phyloP scores from a whole-genome alignment of 306 rosid genomes.

The Inga leiocalycina region DNA sequence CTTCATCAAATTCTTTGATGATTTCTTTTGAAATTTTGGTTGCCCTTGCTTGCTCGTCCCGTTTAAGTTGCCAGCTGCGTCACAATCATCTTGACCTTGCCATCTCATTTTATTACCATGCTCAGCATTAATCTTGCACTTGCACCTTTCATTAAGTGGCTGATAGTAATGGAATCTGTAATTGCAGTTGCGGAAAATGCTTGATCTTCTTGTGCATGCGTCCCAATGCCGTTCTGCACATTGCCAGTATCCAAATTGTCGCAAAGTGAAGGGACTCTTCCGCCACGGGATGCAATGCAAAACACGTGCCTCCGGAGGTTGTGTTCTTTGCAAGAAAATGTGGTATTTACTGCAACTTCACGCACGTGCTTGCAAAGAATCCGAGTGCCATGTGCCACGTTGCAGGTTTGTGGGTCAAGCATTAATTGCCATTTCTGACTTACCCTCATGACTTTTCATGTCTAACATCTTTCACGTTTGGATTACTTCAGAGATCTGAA shows the following conservation, averaged over 20 bases:
- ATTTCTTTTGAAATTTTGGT: slow-evolving; percentile 1
- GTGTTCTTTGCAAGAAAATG: slow-evolving; percentile 98
- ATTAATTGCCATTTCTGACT: slow-evolving; percentile 1
- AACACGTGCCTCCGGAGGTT: slow-evolving; percentile 93
- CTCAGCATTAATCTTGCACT: too few species aligned
- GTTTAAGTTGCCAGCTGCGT: neutral
- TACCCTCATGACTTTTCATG: slow-evolving; percentile 1
- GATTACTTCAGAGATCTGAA: slow-evolving; percentile 78
- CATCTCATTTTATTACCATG: slow-evolving; percentile 4
- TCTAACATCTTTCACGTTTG: slow-evolving; percentile 7
- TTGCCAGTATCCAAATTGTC: slow-evolving; percentile 95
- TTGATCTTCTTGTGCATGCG: slow-evolving; percentile 97
- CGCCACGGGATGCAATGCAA: slow-evolving; percentile 98
- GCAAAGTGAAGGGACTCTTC: slow-evolving; percentile 98
- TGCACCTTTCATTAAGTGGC: neutral
- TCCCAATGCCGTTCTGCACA: slow-evolving; percentile 93
- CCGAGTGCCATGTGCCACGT: slow-evolving; percentile 94
- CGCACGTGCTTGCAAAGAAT: slow-evolving; percentile 98
- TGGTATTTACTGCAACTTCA: slow-evolving; percentile 99
- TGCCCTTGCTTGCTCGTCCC: slow-evolving; percentile 17
- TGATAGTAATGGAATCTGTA: slow-evolving; percentile 38
- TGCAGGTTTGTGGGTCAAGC: slow-evolving; percentile 71
- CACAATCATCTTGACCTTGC: neutral
- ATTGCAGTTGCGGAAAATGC: slow-evolving; percentile 95
- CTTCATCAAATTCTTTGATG: neutral